Conservation (phyloP, 176 grass and related monocot species). For the Alopecurus myosuroides region DNA sequence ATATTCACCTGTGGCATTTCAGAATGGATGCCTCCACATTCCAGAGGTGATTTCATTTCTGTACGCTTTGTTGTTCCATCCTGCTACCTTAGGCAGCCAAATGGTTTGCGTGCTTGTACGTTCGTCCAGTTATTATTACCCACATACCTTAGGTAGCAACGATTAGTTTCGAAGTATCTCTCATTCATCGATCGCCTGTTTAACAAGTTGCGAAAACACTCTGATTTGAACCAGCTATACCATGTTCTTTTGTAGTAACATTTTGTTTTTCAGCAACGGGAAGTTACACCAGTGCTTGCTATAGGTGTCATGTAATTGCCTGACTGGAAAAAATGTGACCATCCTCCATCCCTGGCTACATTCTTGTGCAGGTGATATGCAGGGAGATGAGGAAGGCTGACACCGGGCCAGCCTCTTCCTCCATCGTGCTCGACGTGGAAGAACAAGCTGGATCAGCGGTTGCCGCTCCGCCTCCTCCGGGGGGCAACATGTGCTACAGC, state of each 20-base stretch:
- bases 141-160: too few species aligned
- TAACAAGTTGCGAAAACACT: background rate
- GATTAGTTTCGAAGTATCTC: background rate
- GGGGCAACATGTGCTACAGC: slow-evolving; percentile 59
- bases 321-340: background rate
- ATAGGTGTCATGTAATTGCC: too few species aligned
- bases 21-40: slow-evolving; percentile 68
- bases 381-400: slow-evolving; percentile 91
- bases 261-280: too few species aligned
- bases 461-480: too few species aligned
- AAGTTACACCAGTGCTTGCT: too few species aligned
- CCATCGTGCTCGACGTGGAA: slow-evolving; percentile 5
- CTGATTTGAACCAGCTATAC: background rate
- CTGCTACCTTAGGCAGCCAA: background rate
- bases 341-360: background rate
- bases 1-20: slow-evolving; percentile 69
- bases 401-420: slow-evolving; percentile 28
- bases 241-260: too few species aligned
- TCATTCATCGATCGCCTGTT: background rate
- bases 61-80: background rate
- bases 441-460: slow-evolving; percentile 24
- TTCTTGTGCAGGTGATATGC: slow-evolving; percentile 61
- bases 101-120: background rate
- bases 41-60: slow-evolving; percentile 53
- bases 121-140: background rate